phyloP scores from a whole-genome alignment of 2,329 filamentous ascomycete genomes.

The Talaromyces marneffei region DNA sequence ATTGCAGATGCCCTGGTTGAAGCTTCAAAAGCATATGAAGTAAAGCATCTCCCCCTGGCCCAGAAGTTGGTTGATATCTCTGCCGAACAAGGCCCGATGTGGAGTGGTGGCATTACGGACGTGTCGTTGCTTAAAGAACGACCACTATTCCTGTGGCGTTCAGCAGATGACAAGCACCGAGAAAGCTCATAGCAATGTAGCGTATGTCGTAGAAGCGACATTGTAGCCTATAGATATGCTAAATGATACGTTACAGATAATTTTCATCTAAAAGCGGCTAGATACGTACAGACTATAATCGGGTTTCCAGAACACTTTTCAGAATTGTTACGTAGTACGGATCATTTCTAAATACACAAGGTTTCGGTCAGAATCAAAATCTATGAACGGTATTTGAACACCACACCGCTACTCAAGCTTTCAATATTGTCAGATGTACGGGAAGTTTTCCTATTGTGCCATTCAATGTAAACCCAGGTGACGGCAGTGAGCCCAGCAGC shows the following conservation, averaged over 20 bases:
- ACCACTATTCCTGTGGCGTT: conserved; percentile 6
- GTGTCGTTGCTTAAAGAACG: not conserved
- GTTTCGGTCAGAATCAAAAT: not conserved
- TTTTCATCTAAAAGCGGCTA: not conserved
- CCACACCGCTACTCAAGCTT: not conserved
- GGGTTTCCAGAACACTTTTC: not conserved
- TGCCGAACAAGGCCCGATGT: conserved; percentile 8
- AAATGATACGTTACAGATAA: not conserved
- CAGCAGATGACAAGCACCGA: conserved; percentile 8
- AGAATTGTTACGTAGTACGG: not conserved
- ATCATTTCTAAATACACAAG: not conserved
- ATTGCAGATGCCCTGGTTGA: not conserved
- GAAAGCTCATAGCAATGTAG: not conserved
- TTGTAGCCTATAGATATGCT: not conserved
- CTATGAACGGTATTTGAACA: not conserved
- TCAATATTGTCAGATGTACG: not conserved
- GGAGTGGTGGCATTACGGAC: conserved; percentile 12
- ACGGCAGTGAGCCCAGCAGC: not conserved
- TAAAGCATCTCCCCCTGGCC: conserved; percentile 3
- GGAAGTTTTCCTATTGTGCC: not conserved
- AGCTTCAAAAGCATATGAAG: conserved; percentile 6
- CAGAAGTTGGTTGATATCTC: conserved; percentile 10
- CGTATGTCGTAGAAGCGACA: not conserved
- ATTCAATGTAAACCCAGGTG: conserved; percentile 1
- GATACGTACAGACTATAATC: not conserved